Evolutionary conservation across 2,329 filamentous ascomycete genomes (phyloP).

Genomic region (Pseudogymnoascus sp.): DNA sequence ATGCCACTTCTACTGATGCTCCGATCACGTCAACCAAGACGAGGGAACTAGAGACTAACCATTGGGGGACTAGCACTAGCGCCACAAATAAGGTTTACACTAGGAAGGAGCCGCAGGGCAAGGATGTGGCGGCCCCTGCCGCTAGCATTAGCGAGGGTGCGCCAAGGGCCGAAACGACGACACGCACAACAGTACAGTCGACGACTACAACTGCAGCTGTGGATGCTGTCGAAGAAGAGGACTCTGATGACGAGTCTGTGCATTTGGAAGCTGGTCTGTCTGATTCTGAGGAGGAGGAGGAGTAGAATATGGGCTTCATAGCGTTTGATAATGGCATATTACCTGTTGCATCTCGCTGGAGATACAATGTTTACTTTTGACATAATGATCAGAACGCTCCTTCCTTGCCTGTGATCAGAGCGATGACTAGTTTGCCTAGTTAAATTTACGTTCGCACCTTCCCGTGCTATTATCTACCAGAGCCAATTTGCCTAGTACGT

Average conservation of each 20-base stretch:
- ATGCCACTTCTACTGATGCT: not conserved
- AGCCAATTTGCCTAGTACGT: no score
- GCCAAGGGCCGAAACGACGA: slow-evolving; percentile 12
- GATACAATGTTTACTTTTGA: slow-evolving; percentile 6
- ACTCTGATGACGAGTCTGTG: slow-evolving; percentile 44
- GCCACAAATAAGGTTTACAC: slow-evolving; percentile 22
- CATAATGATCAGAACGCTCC: slow-evolving; percentile 1
- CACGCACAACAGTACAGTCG: slow-evolving; percentile 9
- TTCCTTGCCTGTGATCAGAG: slow-evolving; percentile 1
- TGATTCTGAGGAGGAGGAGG: slow-evolving; percentile 39
- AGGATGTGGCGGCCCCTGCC: slow-evolving; percentile 5
- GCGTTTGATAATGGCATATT: not conserved
- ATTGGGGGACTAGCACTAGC: slow-evolving; percentile 14
- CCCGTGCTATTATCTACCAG: not conserved
- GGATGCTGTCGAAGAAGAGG: slow-evolving; percentile 30
- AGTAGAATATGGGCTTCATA: slow-evolving; percentile 19
- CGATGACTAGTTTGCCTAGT: not conserved
- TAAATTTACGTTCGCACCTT: not conserved
- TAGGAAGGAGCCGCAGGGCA: slow-evolving; percentile 13
- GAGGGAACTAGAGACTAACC: not conserved
- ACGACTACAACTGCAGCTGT: slow-evolving; percentile 17
- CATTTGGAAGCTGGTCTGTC: slow-evolving; percentile 42
- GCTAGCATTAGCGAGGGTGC: slow-evolving; percentile 12
- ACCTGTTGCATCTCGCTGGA: not conserved
- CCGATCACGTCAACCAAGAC: not conserved